phyloP scores from a whole-genome alignment of 1,284 basidiomycete species.

The Apiotrichum veenhuisii region DNA sequence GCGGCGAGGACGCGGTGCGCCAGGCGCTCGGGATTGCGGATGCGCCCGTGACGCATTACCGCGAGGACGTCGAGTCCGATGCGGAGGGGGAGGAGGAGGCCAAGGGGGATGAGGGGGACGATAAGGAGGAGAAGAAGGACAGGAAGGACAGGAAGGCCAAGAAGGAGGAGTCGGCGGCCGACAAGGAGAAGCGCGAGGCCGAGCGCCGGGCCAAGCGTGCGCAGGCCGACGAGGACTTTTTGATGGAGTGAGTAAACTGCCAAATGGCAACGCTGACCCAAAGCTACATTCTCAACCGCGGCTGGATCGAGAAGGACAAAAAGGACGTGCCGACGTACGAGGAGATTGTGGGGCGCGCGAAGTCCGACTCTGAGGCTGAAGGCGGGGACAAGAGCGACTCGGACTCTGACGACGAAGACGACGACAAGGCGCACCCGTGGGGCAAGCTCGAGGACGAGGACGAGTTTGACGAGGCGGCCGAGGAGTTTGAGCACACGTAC shows the following conservation, averaged over 20 bases:
- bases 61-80: conserved; percentile 50
- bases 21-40: conserved; percentile 52
- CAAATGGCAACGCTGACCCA: too few species aligned
- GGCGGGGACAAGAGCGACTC: conserved; percentile 44
- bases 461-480: conserved; percentile 68
- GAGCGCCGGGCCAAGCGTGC: conserved; percentile 28
- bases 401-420: conserved; percentile 12
- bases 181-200: conserved; percentile 26
- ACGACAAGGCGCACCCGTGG: conserved; percentile 44
- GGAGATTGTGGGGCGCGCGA: conserved; percentile 58
- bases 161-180: conserved; percentile 59
- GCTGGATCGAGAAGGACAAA: conserved; percentile 79
- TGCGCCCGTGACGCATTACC: conserved; percentile 18
- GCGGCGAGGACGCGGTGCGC: conserved; percentile 66
- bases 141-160: conserved; percentile 25
- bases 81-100: conserved; percentile 54
- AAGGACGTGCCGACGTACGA: conserved; percentile 74
- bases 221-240: conserved; percentile 60
- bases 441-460: conserved; percentile 53
- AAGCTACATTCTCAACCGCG: conserved; percentile 90
- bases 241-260: conserved; percentile 82
- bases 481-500: conserved; percentile 76
- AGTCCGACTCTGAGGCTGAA: conserved; percentile 25
- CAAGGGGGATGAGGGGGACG: conserved; percentile 59
- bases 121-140: conserved; percentile 59